phyloP scores from a whole-genome alignment of 1,139 yeast genomes.

The Candida sp. region DNA sequence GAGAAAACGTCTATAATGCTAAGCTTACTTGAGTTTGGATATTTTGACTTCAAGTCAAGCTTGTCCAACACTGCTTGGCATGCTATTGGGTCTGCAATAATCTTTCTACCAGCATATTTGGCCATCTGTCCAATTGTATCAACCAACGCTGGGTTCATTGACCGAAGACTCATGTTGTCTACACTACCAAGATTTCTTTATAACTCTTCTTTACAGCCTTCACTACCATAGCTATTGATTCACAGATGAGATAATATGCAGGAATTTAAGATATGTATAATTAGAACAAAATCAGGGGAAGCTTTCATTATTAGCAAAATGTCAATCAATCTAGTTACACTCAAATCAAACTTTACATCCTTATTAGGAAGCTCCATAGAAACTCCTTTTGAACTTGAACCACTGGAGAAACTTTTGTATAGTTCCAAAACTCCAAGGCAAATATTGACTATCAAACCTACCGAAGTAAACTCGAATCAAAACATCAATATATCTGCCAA shows the following conservation, averaged over 20 bases:
- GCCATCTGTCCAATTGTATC: background rate
- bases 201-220: background rate
- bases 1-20: constrained; percentile 69
- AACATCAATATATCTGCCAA: constrained; percentile 22
- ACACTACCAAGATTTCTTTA: background rate
- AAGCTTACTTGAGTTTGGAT: constrained; percentile 38
- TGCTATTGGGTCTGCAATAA: constrained; percentile 12
- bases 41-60: constrained; percentile 36
- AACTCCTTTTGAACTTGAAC: constrained; percentile 22
- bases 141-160: background rate
- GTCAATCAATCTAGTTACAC: constrained; percentile 30
- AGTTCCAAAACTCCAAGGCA: constrained; percentile 21
- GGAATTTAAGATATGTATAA: background rate
- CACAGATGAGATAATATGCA: background rate
- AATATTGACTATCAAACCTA: constrained; percentile 16
- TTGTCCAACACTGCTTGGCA: constrained; percentile 42
- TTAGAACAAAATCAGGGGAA: too few species aligned
- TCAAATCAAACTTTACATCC: constrained; percentile 18
- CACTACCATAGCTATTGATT: background rate
- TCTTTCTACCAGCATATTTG: constrained; percentile 1
- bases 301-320: constrained; percentile 9
- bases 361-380: constrained; percentile 11
- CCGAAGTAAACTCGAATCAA: constrained; percentile 5
- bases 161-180: background rate
- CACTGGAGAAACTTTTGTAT: constrained; percentile 16